A percentile compares a stretch with the other conserved stretches of the same genome.
These are phyloP conservation scores for Saccharomyces hybrid DNA, from an alignment of 1,139 yeast species.

Conservation along the genomic window DNA sequence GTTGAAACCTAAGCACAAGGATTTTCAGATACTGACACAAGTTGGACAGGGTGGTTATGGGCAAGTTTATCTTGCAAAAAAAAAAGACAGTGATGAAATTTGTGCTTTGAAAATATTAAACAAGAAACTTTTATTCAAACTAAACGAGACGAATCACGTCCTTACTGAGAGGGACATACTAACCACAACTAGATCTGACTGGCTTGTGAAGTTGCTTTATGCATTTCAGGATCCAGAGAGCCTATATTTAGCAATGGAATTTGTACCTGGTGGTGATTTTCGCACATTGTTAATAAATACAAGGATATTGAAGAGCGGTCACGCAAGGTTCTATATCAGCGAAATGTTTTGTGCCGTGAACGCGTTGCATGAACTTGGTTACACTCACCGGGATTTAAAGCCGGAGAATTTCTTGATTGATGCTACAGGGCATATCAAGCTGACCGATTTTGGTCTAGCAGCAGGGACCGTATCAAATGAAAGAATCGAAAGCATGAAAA, in stretches of 20 bases:
- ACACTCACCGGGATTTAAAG: slow-evolving; percentile 92
- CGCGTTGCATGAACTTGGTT: slow-evolving; percentile 88
- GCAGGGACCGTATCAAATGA: slow-evolving; percentile 93
- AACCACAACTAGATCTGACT: slow-evolving; percentile 88
- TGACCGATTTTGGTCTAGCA: slow-evolving; percentile 96
- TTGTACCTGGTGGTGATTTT: slow-evolving; percentile 98
- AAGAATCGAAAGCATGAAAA: slow-evolving; percentile 86
- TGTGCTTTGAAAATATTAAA: slow-evolving; percentile 92
- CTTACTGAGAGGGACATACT: slow-evolving; percentile 92
- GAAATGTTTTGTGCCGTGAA: slow-evolving; percentile 96
- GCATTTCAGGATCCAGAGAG: slow-evolving; percentile 92
- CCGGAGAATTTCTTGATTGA: slow-evolving; percentile 96
- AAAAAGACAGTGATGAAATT: slow-evolving; percentile 88
- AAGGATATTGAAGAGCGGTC: slow-evolving; percentile 86
- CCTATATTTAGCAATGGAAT: slow-evolving; percentile 95
- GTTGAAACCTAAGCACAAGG: slow-evolving; percentile 86
- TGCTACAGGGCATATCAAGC: slow-evolving; percentile 87
- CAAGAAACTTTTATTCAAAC: slow-evolving; percentile 74
- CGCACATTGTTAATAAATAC: slow-evolving; percentile 90
- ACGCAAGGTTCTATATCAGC: slow-evolving; percentile 87
- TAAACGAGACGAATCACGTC: slow-evolving; percentile 93
- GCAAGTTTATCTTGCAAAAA: slow-evolving; percentile 88
- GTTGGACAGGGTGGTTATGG: slow-evolving; percentile 99
- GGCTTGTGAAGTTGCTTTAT: slow-evolving; percentile 89
- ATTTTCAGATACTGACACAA: slow-evolving; percentile 92